These are phyloP conservation scores for Musa schizocarpa DNA, from an alignment of 176 grass and related monocot species.

Conservation along the genomic window DNA sequence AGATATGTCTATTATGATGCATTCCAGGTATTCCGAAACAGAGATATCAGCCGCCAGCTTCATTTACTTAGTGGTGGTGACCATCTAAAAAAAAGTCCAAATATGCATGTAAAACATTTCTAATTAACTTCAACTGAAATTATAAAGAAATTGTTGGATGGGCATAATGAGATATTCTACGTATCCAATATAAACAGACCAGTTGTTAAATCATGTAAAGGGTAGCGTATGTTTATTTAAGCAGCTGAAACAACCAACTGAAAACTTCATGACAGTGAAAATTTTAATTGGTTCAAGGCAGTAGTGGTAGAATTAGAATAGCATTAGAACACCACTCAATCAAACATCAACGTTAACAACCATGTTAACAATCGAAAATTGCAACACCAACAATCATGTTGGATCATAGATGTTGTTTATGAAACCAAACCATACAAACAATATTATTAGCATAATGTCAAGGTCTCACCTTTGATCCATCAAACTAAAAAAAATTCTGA, in stretches of 20 bases:
- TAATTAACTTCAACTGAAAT: background rate
- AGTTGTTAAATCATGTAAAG: background rate
- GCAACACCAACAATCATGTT: background rate
- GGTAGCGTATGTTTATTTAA: background rate
- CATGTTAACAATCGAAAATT: background rate
- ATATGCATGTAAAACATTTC: background rate
- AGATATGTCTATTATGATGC: background rate
- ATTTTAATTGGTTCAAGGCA: background rate
- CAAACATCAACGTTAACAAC: background rate
- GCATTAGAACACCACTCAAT: background rate
- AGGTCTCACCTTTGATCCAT: background rate
- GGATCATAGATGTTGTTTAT: background rate
- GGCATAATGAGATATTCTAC: background rate
- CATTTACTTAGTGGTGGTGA: background rate
- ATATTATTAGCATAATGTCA: background rate
- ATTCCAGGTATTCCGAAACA: background rate
- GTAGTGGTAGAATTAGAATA: background rate
- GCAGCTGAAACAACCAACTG: background rate
- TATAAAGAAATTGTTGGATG: background rate
- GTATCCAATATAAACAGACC: background rate
- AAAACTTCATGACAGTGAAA: background rate
- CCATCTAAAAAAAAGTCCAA: background rate
- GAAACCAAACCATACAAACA: background rate
- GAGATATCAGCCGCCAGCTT: background rate
- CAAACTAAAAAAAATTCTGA: background rate